Base-by-base conservation (phyloP, 306 rosid species). In the Vicia sativa region DNA sequence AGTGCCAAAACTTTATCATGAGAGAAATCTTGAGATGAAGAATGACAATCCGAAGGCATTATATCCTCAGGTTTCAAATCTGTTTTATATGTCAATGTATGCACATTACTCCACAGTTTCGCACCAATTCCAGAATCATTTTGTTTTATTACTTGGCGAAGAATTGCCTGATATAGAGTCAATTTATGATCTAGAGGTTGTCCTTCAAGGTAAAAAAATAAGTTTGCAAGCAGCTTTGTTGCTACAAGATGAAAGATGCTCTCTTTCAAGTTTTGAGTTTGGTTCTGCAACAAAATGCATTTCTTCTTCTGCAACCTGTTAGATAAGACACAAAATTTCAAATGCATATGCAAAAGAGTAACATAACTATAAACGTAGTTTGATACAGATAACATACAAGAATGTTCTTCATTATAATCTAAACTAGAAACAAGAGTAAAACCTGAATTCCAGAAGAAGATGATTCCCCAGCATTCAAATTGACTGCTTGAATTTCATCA, bases 131-230 rank as follows among this genome's bases (percentile, higher is more conserved):
- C 77, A 65, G 59, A 59, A 74, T 87, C 97, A 79, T 78, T 78
- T 73, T 88, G 88, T 74, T 82, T 91, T 57, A 84, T 80, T 67
- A 79, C 75, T 68, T 81, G 91, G 53, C 75, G 62, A 65, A 95
- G 86, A 84, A 95, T 84, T 59, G 95, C 89, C 81, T 95, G 99
- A 77, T 95, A 95, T 26, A 95, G 56, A 16, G 92, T 88, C 83
- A 81, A 68, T 29, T 78, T 73, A 73, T 65, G 79, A 59, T 87
- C 88, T 57, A 95, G 79, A 64, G 69, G 77, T 72, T 88, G 85
- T 75, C 84, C 96, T 39, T 87, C 99, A 19, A 91, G 88, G 75
- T 65, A 84, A 84, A 90, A n/a, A 85, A 62, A 73, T 72, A 79
- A 95, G 86, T 68, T 85, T 90, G 1, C 77, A 83, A 70, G 77